Evolutionary conservation across 331 rosid genomes (phyloP), one percentile per base, ranked within the genome.

Genomic region (Quercus phellos): DNA sequence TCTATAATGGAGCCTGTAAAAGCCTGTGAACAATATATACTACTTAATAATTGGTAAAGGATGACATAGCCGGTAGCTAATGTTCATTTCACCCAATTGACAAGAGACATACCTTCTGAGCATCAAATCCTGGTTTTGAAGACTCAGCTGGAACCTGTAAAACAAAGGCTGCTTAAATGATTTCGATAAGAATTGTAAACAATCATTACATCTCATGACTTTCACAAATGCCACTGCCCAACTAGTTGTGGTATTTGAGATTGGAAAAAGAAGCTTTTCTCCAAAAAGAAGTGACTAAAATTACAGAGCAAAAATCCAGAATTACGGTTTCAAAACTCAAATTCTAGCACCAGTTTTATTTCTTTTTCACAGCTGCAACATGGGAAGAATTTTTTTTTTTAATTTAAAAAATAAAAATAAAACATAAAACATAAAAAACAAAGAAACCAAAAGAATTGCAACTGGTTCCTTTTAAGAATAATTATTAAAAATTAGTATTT

Each of bases 1-100:
- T 87, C 90, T 17, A 87, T 13, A 42, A 87, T 74, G 24, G 88
- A 84, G 72, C 90, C 90, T 27, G 88, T 82, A 78, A 84, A 87
- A 84, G 88, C 88, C 90, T 87, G 87, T 77, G 77, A 63, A 71
- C 8, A 74, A 70, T 32, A 17, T 1, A 56, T 63, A 3, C 11
- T 26, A 24, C 74, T 56, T 1, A 22, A 26, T 55, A 55, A 1
- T 6, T 66, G 70, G 24, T 7, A 29, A 24, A 63, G 70, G 70
- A 12, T 64, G n/a, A 69, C 35, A 51, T 30, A 55, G 73, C 50
- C 19, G 66, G 32, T 50, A 17, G 21, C 38, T 19, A 51, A 72
- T 21, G 46, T 60, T 14, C 9, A 73, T 19, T 66, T 80, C 53
- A 68, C 16, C 61, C 50, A 32, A 51, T 51, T 19, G 59, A 9